Evolutionary conservation across 352 stramenopile genomes (phyloP).

Genomic region (Phytopythium kandeliae): DNA sequence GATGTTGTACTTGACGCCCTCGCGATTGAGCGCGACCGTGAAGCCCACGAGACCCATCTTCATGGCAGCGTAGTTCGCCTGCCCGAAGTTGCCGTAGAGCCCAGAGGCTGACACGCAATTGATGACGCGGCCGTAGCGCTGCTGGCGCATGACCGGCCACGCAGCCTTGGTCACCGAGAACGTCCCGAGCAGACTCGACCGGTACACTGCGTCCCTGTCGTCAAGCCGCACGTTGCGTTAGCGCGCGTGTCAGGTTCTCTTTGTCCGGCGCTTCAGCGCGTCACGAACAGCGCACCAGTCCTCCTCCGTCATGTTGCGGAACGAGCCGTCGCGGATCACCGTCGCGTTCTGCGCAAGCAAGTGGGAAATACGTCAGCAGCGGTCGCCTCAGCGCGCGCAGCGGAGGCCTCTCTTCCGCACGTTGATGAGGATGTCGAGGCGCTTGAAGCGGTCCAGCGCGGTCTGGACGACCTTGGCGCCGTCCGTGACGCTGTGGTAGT

Average conservation of each 20-base stretch:
- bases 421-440: slow-evolving; percentile 76
- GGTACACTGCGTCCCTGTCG: slow-evolving; percentile 53
- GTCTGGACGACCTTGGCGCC: slow-evolving; percentile 37
- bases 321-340: slow-evolving; percentile 65
- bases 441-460: slow-evolving; percentile 36
- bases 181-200: slow-evolving; percentile 47
- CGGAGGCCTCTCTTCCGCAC: slow-evolving; percentile 14
- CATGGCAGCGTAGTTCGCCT: slow-evolving; percentile 74
- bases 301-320: slow-evolving; percentile 64
- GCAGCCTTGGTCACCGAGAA: slow-evolving; percentile 60
- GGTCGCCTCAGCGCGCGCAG: too few species aligned
- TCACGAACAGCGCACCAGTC: slow-evolving; percentile 29
- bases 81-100: slow-evolving; percentile 75
- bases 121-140: slow-evolving; percentile 70
- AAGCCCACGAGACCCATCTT: slow-evolving; percentile 75
- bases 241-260: background rate
- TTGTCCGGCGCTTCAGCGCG: too few species aligned
- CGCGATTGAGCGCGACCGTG: slow-evolving; percentile 56
- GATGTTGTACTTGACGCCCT: slow-evolving; percentile 80
- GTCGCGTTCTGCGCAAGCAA: slow-evolving; percentile 38
- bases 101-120: slow-evolving; percentile 61
- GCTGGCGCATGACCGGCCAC: slow-evolving; percentile 63
- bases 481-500: slow-evolving; percentile 47
- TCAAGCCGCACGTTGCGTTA: too few species aligned
- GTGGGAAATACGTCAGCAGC: background rate